These are phyloP conservation scores for Phytophthora ramorum DNA, from an alignment of 352 stramenopile genomes.

Conservation along the genomic window DNA sequence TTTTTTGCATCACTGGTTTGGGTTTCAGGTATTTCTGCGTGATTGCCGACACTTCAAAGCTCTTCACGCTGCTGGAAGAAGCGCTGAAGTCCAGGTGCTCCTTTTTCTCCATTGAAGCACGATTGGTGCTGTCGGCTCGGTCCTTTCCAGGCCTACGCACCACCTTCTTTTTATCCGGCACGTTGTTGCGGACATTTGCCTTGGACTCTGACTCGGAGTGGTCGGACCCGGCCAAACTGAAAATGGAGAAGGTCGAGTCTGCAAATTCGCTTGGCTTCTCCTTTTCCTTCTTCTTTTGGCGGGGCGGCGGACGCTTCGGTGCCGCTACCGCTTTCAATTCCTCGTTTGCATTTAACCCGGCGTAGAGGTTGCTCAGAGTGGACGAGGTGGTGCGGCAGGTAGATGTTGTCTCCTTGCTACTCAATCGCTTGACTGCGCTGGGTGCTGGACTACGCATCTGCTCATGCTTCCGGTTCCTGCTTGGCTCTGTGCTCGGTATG, in stretches of 20 bases:
- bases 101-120: constrained; percentile 41
- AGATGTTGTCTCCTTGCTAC: constrained; percentile 37
- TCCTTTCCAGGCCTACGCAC: constrained; percentile 2
- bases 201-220: constrained; percentile 50
- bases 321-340: constrained; percentile 14
- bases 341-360: constrained; percentile 29
- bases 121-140: constrained; percentile 11
- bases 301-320: constrained; percentile 19
- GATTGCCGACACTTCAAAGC: constrained; percentile 43
- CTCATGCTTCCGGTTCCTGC: constrained; percentile 22
- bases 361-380: constrained; percentile 41
- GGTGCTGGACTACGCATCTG: constrained; percentile 23
- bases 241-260: constrained; percentile 52
- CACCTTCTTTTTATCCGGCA: constrained; percentile 23
- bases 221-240: constrained; percentile 45
- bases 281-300: constrained; percentile 19
- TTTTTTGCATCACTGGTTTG: constrained; percentile 32
- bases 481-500: constrained; percentile 9
- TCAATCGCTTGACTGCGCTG: constrained; percentile 21
- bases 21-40: constrained; percentile 48
- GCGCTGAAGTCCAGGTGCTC: constrained; percentile 50
- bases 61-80: constrained; percentile 41
- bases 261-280: constrained; percentile 32
- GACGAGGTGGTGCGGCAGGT: constrained; percentile 42
- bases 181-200: constrained; percentile 17